Percentiles rank a stretch among this genome's conserved stretches.
These are phyloP conservation scores for Xylaria cubensis DNA, from an alignment of 495 filamentous ascomycete genomes.

Conservation along the genomic window DNA sequence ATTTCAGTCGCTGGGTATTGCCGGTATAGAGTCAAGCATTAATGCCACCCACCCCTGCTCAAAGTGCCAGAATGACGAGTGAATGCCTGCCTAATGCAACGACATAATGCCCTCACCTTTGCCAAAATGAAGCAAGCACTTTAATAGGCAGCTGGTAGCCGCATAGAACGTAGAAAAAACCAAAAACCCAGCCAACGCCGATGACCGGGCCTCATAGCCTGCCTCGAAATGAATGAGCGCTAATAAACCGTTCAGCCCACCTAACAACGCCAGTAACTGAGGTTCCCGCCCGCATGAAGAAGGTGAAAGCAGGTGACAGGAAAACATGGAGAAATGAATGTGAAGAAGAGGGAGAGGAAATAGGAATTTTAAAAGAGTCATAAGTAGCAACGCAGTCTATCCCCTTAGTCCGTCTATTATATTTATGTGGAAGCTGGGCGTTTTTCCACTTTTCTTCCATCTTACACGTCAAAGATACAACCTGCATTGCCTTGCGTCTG, in stretches of 20 bases:
- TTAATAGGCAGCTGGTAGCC: neutral
- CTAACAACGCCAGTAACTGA: neutral
- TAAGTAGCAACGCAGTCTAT: constrained; percentile 5
- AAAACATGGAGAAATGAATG: neutral
- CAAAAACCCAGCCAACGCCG: constrained; percentile 12
- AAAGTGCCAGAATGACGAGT: constrained; percentile 3
- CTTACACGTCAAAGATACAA: constrained; percentile 11
- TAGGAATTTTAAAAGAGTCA: neutral
- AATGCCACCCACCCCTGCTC: neutral
- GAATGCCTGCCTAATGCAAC: constrained; percentile 7
- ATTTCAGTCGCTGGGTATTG: neutral
- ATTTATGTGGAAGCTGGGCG: neutral
- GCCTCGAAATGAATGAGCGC: neutral
- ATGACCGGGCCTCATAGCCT: constrained; percentile 14
- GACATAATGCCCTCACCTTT: neutral
- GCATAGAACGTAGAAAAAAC: constrained; percentile 18
- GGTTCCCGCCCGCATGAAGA: neutral
- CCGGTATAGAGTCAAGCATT: neutral
- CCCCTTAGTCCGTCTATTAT: constrained; percentile 7
- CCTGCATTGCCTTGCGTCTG: constrained; percentile 12
- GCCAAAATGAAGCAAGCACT: neutral
- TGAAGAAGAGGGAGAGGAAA: neutral
- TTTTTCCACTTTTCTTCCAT: constrained; percentile 20
- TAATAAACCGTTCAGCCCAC: constrained; percentile 4
- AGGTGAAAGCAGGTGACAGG: neutral